Evolutionary conservation across 2,329 filamentous ascomycete genomes (phyloP).

Genomic region (Curvularia hawaiiensis): DNA sequence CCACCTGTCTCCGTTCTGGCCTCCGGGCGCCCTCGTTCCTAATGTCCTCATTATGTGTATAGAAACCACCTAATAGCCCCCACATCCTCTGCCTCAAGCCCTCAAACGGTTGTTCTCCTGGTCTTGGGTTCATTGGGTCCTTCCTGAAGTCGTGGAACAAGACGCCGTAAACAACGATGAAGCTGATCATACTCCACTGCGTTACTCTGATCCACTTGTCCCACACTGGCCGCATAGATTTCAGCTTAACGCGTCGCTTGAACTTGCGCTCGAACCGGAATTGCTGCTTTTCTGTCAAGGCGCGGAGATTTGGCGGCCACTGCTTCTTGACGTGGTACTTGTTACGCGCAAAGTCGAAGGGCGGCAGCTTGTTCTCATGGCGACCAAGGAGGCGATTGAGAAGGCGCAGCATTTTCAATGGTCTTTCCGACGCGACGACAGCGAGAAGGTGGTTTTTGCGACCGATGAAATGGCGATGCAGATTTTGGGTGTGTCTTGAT

Average conservation of each 20-base stretch:
- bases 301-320: slow-evolving; percentile 79
- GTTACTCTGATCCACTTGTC: slow-evolving; percentile 67
- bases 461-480: slow-evolving; percentile 6
- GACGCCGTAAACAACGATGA: slow-evolving; percentile 60
- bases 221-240: slow-evolving; percentile 67
- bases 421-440: slow-evolving; percentile 7
- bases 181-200: slow-evolving; percentile 59
- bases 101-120: slow-evolving; percentile 40
- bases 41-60: slow-evolving; percentile 32
- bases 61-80: slow-evolving; percentile 33
- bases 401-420: slow-evolving; percentile 31
- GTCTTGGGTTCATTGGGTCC: slow-evolving; percentile 40
- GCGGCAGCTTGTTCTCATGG: slow-evolving; percentile 44
- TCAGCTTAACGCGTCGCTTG: slow-evolving; percentile 69
- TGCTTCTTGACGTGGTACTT: slow-evolving; percentile 70
- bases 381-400: slow-evolving; percentile 58
- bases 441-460: slow-evolving; percentile 1
- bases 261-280: slow-evolving; percentile 80
- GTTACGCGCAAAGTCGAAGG: slow-evolving; percentile 57
- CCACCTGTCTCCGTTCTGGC: slow-evolving; percentile 1
- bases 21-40: slow-evolving; percentile 11
- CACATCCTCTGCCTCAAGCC: slow-evolving; percentile 35
- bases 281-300: slow-evolving; percentile 72
- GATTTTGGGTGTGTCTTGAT: slow-evolving; percentile 11
- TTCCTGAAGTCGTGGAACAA: slow-evolving; percentile 64